Conservation (phyloP, 2,329 filamentous ascomycete genomes). For the Aspergillus thermomutatus region DNA sequence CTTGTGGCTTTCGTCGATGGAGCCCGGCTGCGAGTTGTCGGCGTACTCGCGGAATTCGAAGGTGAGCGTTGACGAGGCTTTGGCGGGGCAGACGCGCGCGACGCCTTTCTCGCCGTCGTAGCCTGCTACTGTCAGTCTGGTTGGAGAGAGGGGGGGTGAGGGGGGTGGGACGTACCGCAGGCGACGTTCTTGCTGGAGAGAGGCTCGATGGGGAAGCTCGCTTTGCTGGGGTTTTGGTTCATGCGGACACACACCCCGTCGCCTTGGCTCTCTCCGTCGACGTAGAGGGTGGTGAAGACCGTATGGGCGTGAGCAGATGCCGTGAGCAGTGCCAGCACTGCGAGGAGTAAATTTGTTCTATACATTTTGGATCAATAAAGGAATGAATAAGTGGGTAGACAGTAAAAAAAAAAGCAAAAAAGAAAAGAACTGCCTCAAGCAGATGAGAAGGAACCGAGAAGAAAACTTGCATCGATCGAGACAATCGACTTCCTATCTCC, state of each 20-base stretch:
- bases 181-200: conserved; percentile 63
- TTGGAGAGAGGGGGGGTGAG: not conserved
- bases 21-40: conserved; percentile 51
- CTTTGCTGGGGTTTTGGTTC: conserved; percentile 51
- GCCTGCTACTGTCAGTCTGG: conserved; percentile 28
- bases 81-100: conserved; percentile 44
- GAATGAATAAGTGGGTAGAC: not conserved
- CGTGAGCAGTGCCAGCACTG: not conserved
- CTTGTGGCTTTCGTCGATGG: conserved; percentile 60
- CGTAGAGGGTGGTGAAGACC: conserved; percentile 60
- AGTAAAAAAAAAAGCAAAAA: too few relatives aligned
- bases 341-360: not conserved
- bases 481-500: not conserved
- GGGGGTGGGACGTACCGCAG: conserved; percentile 55
- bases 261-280: conserved; percentile 63
- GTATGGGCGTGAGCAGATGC: conserved; percentile 50
- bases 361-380: not conserved
- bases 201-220: conserved; percentile 57
- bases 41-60: conserved; percentile 66
- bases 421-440: not conserved
- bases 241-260: conserved; percentile 70
- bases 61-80: conserved; percentile 56
- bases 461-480: not conserved
- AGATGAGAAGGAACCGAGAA: not conserved
- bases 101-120: conserved; percentile 49